A percentile compares a stretch with the other conserved stretches of the same genome.
Conservation (phyloP, 805 yeast species). For the Candida pseudoglaebosa region DNA sequence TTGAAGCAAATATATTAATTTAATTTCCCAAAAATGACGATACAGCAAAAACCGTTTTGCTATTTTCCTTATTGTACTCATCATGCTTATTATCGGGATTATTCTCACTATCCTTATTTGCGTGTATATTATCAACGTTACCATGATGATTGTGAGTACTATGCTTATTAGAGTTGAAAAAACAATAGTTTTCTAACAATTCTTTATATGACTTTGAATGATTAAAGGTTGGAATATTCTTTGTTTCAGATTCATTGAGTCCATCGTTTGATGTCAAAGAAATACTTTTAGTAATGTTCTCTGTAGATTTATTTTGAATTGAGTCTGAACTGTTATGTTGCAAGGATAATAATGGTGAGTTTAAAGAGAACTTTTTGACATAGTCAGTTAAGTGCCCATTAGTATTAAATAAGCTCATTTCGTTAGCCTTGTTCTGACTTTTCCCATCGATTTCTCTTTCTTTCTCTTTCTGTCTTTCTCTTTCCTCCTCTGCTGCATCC, state of each 20-base stretch:
- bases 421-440: background rate
- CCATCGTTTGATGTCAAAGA: background rate
- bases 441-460: background rate
- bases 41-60: constrained; percentile 12
- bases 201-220: constrained; percentile 53
- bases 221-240: constrained; percentile 6
- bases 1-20: background rate
- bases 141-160: no score
- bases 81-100: background rate
- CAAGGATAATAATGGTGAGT: constrained; percentile 33
- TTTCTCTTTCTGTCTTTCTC: background rate
- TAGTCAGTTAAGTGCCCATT: constrained; percentile 19
- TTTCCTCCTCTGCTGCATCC: background rate
- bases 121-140: no score
- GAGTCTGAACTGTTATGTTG: constrained; percentile 6
- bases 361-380: constrained; percentile 30
- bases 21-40: constrained; percentile 18
- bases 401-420: background rate
- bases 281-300: background rate
- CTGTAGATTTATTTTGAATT: background rate
- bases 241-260: constrained; percentile 1
- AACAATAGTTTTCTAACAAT: constrained; percentile 57
- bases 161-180: constrained; percentile 35
- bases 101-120: background rate
- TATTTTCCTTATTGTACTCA: constrained; percentile 1